phyloP scores from a whole-genome alignment of 2,329 filamentous ascomycete species.

The Fusarium devonianum region DNA sequence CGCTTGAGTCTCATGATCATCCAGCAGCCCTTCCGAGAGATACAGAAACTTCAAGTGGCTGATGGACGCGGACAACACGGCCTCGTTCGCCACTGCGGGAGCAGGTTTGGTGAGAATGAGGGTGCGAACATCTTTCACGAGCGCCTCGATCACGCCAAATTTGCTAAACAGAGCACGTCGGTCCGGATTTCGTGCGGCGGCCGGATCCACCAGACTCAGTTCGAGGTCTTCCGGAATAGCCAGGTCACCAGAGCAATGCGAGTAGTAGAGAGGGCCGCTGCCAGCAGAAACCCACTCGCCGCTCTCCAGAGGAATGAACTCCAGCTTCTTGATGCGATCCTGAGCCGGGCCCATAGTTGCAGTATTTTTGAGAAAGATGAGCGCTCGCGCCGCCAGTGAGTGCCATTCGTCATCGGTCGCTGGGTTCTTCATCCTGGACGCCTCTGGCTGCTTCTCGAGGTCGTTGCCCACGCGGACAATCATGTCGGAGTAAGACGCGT shows the following conservation, averaged over 20 bases:
- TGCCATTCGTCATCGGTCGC: conserved; percentile 21
- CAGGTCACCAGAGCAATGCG: conserved; percentile 11
- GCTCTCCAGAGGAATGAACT: conserved; percentile 23
- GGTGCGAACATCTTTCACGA: conserved; percentile 12
- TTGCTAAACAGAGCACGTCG: conserved; percentile 20
- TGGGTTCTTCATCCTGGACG: conserved; percentile 25
- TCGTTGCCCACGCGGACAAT: conserved; percentile 20
- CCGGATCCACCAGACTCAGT: conserved; percentile 15
- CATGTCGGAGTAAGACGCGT: neutral
- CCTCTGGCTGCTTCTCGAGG: neutral
- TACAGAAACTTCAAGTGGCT: conserved; percentile 29
- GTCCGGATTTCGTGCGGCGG: conserved; percentile 14
- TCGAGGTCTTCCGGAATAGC: conserved; percentile 16
- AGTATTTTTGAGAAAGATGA: neutral
- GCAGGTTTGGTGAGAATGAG: conserved; percentile 8
- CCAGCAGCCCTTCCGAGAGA: conserved; percentile 15
- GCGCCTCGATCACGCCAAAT: conserved; percentile 22
- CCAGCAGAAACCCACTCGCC: conserved; percentile 28
- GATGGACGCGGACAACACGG: conserved; percentile 6
- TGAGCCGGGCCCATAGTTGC: neutral
- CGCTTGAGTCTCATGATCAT: neutral
- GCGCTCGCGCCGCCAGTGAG: conserved; percentile 22
- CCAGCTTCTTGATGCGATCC: conserved; percentile 5
- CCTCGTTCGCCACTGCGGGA: neutral
- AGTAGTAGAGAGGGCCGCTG: conserved; percentile 15